These are phyloP conservation scores for Rutstroemia sydowiana DNA, from an alignment of 2,329 filamentous ascomycete genomes.

Conservation along the genomic window DNA sequence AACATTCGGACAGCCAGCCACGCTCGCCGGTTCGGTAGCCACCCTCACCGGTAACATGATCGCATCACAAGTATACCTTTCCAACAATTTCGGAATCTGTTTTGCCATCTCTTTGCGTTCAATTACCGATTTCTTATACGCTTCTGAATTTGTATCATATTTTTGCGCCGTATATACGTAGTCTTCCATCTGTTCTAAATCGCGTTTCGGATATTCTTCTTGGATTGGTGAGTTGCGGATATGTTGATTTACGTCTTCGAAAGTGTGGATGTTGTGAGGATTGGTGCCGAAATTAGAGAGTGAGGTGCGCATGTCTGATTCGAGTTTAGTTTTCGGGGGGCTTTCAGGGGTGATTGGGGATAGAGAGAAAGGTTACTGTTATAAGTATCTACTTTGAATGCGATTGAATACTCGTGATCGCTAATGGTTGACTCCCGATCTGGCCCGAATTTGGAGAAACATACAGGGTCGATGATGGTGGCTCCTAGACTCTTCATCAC, in stretches of 20 bases:
- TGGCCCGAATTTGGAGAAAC: slow-evolving; percentile 43
- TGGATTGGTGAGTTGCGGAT: neutral
- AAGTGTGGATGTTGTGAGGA: neutral
- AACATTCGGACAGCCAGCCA: neutral
- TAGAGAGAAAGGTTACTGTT: neutral
- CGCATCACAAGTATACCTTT: slow-evolving; percentile 1
- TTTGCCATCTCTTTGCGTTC: neutral
- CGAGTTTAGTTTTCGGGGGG: neutral
- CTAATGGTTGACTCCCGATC: slow-evolving; percentile 25
- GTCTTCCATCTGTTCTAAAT: neutral
- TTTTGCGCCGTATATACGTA: neutral
- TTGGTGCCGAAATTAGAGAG: slow-evolving; percentile 4
- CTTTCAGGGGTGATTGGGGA: neutral
- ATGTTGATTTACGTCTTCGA: slow-evolving; percentile 2
- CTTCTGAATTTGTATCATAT: neutral
- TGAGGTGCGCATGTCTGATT: neutral
- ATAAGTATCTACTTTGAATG: neutral
- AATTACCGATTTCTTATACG: neutral
- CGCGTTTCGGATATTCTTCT: neutral
- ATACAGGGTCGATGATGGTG: slow-evolving; percentile 57
- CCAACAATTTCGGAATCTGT: slow-evolving; percentile 1
- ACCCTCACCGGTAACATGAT: neutral
- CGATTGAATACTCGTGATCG: neutral
- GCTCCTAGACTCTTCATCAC: slow-evolving; percentile 31
- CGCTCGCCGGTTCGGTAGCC: neutral